Evolutionary conservation across 305 asterid genomes (phyloP), one percentile per base, ranked within the genome.

Genomic region (Solanum hybrid): DNA sequence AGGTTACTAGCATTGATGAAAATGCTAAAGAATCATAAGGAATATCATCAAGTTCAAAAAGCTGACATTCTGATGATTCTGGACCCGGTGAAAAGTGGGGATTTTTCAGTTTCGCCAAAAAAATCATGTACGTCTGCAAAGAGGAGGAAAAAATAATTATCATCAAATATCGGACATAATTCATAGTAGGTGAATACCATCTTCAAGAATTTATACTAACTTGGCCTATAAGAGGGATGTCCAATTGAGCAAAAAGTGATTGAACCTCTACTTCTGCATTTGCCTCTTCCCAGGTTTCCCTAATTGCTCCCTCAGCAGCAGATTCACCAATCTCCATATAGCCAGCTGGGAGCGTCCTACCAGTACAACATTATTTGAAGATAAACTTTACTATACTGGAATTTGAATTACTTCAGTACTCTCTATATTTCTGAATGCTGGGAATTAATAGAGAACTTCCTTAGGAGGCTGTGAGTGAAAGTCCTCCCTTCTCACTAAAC

Each of bases 331-430:
- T 94, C 95, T 97, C 99, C 98, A 97, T 93, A 94, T 92, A 97
- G 89, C 99, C 99, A 90, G 99, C 99, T 27, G 99, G 99, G 91
- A 98, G 98, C 7, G 99, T 98, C 99, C 99, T 98, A 79, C 51
- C 77, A 27, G 73, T 91, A 84, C 65, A 90, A 88, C 34, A 90
- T 9, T 51, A 51, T 84, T 51, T 84, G 41, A 84, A 31, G 88
- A 84, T 51, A 84, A 84, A 84, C 41, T 84, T 32, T 32, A 51
- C 88, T 29, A 84, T 20, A 84, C 32, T 84, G 76, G 76, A 84
- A 33, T 51, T 17, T 0, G 7, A 45, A 84, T n/a, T 84, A 84
- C 38, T 51, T 83, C 87, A 45, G 38, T 5, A 83, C 87, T 31
- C 37, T 84, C 75, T 84, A 51, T 29, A 51, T 84, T 84, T 84